Evolutionary conservation across 495 filamentous ascomycete genomes (phyloP), one percentile per base, ranked within the genome.

Genomic region (Evernia prunastri): DNA sequence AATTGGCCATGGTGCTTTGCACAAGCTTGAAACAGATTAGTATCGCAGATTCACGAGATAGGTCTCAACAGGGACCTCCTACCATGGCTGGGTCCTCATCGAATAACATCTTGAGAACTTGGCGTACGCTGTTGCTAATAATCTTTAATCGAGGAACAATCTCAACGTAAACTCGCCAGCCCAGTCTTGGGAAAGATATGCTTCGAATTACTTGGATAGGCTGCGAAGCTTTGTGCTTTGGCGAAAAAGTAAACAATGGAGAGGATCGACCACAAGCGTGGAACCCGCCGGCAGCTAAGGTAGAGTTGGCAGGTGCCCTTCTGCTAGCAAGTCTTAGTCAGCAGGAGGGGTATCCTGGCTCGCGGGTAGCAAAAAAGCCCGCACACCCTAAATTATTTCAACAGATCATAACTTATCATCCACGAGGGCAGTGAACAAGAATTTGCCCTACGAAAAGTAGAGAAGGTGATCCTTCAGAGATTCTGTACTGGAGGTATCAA

Each of bases 61-160:
- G 8, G 3, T 20, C 65, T 65, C 13, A 29, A 51, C 35, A n/a
- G 40, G 20, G 58, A 57, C 54, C 74, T 56, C 81, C 27, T 84
- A 93, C 90, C 31, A 87, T 87, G 49, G 86, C 89, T 65, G 94
- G 94, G 73, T 91, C 89, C 79, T 97, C 94, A 79, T 97, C 94
- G 78, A 98, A 91, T 72, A 98, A 81, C 94, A 97, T 97, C 67
- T 72, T 89, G 82, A 33, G 51, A 10, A n/a, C 4, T 56, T 56
- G 49, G 37, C 6, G 29, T 13, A 35, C 11, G 25, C 23, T 37
- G 12, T 42, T 27, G 10, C 27, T 43, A 6, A 10, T 23, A n/a
- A 8, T 20, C 8, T 20, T 42, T 23, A 31, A 18, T 45, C 25
- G 36, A 42, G 10, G 37, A 37, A 6, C 27, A 29, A 53, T 17